Percentiles rank a stretch among this genome's conserved stretches.
Evolutionary conservation across 2,329 filamentous ascomycete species (phyloP).

Genomic region (Oidium heveae): DNA sequence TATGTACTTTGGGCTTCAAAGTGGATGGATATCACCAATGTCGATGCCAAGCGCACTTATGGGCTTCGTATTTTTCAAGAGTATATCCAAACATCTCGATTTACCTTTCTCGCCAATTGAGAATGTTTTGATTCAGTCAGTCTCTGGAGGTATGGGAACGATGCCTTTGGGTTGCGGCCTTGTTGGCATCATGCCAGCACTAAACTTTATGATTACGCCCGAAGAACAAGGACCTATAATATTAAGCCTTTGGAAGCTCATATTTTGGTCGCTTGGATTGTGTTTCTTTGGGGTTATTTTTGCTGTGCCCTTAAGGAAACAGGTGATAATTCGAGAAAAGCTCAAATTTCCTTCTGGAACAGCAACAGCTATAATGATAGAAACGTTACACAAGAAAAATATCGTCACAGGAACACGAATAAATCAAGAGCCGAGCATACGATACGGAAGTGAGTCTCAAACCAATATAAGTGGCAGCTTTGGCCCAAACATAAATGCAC

Average conservation of each 20-base stretch:
- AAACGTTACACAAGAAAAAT: constrained; percentile 50
- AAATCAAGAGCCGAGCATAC: not conserved
- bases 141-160: constrained; percentile 82
- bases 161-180: constrained; percentile 94
- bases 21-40: constrained; percentile 79
- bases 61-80: constrained; percentile 81
- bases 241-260: constrained; percentile 48
- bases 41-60: constrained; percentile 88
- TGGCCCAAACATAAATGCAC: constrained; percentile 6
- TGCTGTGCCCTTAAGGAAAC: constrained; percentile 67
- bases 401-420: constrained; percentile 12
- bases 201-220: constrained; percentile 59
- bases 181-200: constrained; percentile 76
- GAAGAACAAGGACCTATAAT: constrained; percentile 58
- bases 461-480: constrained; percentile 2
- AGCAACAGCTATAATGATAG: constrained; percentile 81
- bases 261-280: constrained; percentile 76
- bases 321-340: constrained; percentile 83
- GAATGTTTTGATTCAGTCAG: constrained; percentile 89
- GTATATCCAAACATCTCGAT: constrained; percentile 42
- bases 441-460: not conserved
- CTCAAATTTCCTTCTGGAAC: constrained; percentile 89
- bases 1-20: too few species aligned
- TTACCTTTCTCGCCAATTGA: constrained; percentile 83
- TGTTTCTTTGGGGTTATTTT: constrained; percentile 96